Conservation (phyloP, 1,284 basidiomycete species). For the Acaromyces ingoldii region DNA sequence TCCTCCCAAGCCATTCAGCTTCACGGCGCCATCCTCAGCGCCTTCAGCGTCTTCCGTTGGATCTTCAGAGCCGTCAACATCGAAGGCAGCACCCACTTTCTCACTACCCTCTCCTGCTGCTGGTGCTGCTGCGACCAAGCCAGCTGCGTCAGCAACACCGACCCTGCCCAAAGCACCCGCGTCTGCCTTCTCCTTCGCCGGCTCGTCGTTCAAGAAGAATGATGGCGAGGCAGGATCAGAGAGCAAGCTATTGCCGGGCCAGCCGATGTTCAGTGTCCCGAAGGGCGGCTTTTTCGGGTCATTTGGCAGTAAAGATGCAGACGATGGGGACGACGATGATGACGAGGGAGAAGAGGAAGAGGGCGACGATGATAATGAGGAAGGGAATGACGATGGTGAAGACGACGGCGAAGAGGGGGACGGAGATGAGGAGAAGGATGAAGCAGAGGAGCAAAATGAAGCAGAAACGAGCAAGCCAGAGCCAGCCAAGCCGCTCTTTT, state of each 20-base stretch:
- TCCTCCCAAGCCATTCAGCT: neutral
- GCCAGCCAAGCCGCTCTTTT: too few species aligned
- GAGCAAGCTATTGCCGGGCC: constrained; percentile 1
- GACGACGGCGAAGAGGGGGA: constrained; percentile 57
- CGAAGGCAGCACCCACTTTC: neutral
- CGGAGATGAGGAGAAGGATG: constrained; percentile 23
- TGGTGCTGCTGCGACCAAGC: neutral
- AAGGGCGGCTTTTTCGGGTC: neutral
- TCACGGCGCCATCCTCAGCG: neutral
- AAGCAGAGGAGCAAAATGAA: constrained; percentile 8
- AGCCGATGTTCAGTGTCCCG: neutral
- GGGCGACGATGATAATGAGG: constrained; percentile 9
- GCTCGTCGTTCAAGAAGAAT: neutral
- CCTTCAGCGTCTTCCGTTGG: neutral
- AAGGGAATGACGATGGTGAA: constrained; percentile 23
- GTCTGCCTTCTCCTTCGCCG: constrained; percentile 1
- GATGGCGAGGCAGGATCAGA: neutral
- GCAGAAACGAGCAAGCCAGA: too few species aligned
- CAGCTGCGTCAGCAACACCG: neutral
- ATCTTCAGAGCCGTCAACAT: too few species aligned
- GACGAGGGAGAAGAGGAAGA: constrained; percentile 15
- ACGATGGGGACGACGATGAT: constrained; percentile 24
- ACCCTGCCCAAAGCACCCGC: constrained; percentile 1
- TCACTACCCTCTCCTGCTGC: neutral
- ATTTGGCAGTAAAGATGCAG: constrained; percentile 16